A percentile compares a stretch with the other conserved stretches of the same genome.
Evolutionary conservation across 768 basidiomycete species (phyloP).

Genomic region (Cubamyces lactineus): DNA sequence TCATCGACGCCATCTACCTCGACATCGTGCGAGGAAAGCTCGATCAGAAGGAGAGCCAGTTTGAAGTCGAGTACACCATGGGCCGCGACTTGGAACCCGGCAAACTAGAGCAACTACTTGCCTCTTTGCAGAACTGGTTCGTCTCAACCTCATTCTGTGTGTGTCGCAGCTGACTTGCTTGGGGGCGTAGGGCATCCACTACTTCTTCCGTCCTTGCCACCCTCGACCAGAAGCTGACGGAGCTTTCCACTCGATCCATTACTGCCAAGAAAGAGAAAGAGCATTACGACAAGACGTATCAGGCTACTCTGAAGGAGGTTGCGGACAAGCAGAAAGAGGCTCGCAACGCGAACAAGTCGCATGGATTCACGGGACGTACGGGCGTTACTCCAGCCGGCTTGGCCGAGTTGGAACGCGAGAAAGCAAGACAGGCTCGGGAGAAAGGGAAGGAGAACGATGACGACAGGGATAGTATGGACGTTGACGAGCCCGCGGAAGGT

Average conservation of each 20-base stretch:
- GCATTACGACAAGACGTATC: slow-evolving; percentile 58
- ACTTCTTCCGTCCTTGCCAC: slow-evolving; percentile 71
- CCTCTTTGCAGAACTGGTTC: slow-evolving; percentile 69
- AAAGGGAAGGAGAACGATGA: slow-evolving; percentile 26
- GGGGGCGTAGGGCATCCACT: slow-evolving; percentile 60
- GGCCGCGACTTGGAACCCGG: slow-evolving; percentile 89
- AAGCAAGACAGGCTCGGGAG: slow-evolving; percentile 23
- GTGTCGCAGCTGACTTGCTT: background rate
- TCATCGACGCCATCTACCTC: slow-evolving; percentile 96
- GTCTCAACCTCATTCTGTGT: slow-evolving; percentile 30
- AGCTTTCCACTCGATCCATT: slow-evolving; percentile 51
- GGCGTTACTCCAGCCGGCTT: slow-evolving; percentile 28
- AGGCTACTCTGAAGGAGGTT: slow-evolving; percentile 60
- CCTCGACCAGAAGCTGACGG: slow-evolving; percentile 69
- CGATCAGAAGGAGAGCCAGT: slow-evolving; percentile 87
- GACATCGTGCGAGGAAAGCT: slow-evolving; percentile 89
- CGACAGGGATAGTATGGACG: slow-evolving; percentile 57
- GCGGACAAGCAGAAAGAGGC: slow-evolving; percentile 61
- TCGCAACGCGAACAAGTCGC: slow-evolving; percentile 24
- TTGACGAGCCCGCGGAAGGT: slow-evolving; percentile 59
- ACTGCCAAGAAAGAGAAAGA: slow-evolving; percentile 46
- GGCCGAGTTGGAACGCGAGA: slow-evolving; percentile 25
- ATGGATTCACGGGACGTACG: slow-evolving; percentile 20
- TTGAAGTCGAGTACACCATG: slow-evolving; percentile 92
- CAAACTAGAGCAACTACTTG: slow-evolving; percentile 60